These are phyloP conservation scores for Sporobolomyces pararoseus DNA, from an alignment of 768 basidiomycete genomes.

Conservation along the genomic window DNA sequence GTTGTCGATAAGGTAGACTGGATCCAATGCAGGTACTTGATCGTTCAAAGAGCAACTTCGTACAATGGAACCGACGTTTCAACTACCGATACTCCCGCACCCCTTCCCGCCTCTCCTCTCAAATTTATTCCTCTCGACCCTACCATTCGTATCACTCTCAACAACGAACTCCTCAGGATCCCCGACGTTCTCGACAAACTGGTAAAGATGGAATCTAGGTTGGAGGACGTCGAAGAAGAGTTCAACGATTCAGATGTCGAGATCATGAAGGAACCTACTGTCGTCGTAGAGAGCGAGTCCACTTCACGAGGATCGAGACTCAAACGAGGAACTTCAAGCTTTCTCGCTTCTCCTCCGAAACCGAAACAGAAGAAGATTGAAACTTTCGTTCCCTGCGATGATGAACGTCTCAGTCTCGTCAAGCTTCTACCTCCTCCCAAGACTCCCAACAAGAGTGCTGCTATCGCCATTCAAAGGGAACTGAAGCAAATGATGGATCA, in stretches of 20 bases:
- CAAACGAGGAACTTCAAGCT: neutral
- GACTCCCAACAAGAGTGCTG: slow-evolving; percentile 58
- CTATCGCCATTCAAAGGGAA: slow-evolving; percentile 62
- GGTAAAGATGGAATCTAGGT: slow-evolving; percentile 52
- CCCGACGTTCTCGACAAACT: slow-evolving; percentile 62
- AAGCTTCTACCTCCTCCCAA: slow-evolving; percentile 62
- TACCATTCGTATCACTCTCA: slow-evolving; percentile 53
- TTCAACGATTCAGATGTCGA: slow-evolving; percentile 35
- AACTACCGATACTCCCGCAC: neutral
- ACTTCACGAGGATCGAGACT: neutral
- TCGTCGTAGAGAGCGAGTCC: neutral
- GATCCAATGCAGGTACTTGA: slow-evolving; percentile 64
- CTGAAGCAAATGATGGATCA: slow-evolving; percentile 61
- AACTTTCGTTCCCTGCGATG: slow-evolving; percentile 52
- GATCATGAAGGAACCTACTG: slow-evolving; percentile 25
- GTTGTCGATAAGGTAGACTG: slow-evolving; percentile 65
- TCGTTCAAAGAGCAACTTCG: slow-evolving; percentile 50
- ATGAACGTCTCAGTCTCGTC: slow-evolving; percentile 48
- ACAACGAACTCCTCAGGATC: slow-evolving; percentile 52
- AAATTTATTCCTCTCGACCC: slow-evolving; percentile 53
- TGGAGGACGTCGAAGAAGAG: slow-evolving; percentile 24
- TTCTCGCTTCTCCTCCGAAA: neutral
- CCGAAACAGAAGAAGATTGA: slow-evolving; percentile 52
- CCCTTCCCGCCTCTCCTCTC: neutral
- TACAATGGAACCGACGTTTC: neutral